Conservation (phyloP, 176 grass and related monocot genomes). For the Aegilops longissima region DNA sequence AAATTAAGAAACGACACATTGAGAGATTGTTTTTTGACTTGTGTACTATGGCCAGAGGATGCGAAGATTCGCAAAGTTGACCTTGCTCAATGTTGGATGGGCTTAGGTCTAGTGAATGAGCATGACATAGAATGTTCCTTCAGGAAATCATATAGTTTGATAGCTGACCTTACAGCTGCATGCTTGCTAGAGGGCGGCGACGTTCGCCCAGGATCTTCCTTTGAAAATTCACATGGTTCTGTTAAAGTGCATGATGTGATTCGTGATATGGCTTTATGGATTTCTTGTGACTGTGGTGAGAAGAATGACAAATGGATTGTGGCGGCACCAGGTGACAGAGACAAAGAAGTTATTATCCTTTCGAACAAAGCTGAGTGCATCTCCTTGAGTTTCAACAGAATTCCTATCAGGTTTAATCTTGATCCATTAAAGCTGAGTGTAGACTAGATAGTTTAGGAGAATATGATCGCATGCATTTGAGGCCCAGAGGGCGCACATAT, state of each 20-base stretch:
- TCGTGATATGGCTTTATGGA: conserved; percentile 47
- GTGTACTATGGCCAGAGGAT: conserved; percentile 31
- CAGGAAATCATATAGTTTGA: not conserved
- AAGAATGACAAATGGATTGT: conserved; percentile 36
- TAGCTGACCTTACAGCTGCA: not conserved
- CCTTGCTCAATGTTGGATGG: conserved; percentile 21
- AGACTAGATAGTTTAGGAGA: no score
- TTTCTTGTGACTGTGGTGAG: conserved; percentile 19
- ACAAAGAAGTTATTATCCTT: not conserved
- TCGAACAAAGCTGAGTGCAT: conserved; percentile 13
- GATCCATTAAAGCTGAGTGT: not conserved
- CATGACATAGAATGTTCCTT: not conserved
- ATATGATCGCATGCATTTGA: no score
- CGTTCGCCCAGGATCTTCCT: no score
- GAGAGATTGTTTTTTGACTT: conserved; percentile 36
- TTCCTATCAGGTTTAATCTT: not conserved
- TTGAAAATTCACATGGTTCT: no score
- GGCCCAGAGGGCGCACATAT: no score
- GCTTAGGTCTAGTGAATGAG: conserved; percentile 32
- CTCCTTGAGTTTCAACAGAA: not conserved
- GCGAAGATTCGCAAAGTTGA: not conserved
- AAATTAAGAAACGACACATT: not conserved
- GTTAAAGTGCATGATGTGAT: conserved; percentile 43
- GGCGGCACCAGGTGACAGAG: not conserved
- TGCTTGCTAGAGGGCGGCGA: not conserved